Base-by-base conservation (phyloP, 257 asterid species). In the Asclepias syriaca region DNA sequence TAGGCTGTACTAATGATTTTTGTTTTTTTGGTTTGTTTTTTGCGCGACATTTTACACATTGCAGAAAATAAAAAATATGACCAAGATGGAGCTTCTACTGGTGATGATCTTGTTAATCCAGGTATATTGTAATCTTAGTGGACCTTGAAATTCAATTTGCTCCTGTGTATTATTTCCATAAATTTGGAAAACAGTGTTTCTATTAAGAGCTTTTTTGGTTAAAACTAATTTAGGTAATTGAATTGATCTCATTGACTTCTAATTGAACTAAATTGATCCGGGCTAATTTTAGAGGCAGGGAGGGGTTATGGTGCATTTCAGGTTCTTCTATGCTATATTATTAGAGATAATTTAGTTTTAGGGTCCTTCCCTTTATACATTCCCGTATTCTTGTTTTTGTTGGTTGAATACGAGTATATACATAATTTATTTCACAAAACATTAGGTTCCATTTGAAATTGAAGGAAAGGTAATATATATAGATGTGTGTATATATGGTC, bases 31-130 rank as follows among this genome's bases (percentile, higher is more conserved):
- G 32, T 29, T 29, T 29, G 32, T 29, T 34, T 34, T 34, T 34
- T 0, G 5, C 5, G 69, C 77, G 75, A 67, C 66, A 24, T 80
- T 48, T 66, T 66, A 37, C 71, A 10, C 76, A 37, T 79, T 78
- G 81, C 91, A 92, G 98, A 90, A 81, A 87, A 60, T 75, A 86
- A 80, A 79, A 88, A 82, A 72, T 70, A 76, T 76, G 96, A 87
- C 78, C 78, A 74, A 55, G 94, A 88, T 74, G 92, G 85, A 66
- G 81, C 76, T 75, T 76, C 88, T 63, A 61, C 81, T 32, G 78
- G 81, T 71, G 97, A 88, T 75, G 90, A 86, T 66, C 84, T 77
- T 67, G 87, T 80, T 66, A 86, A 82, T 79, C 83, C 91, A 82
- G 96, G 98, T 90, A 74, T 43, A 72, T 58, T 68, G 69, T 49